Conservation (phyloP, 2,329 filamentous ascomycete genomes). For the Endothia cerciana region DNA sequence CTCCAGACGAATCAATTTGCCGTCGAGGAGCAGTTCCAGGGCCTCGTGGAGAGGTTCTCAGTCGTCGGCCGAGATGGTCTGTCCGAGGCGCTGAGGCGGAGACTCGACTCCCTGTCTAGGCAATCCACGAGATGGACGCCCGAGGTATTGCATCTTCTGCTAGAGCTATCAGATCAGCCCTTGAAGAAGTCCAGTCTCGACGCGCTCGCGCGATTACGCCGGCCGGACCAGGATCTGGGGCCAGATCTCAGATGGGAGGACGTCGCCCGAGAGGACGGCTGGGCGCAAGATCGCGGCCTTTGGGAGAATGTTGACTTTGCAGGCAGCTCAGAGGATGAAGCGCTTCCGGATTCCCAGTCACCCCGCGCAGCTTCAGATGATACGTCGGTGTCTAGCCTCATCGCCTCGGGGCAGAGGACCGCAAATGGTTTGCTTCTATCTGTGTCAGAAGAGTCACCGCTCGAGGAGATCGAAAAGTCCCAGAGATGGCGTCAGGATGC, state of each 20-base stretch:
- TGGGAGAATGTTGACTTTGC: conserved; percentile 74
- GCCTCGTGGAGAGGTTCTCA: conserved; percentile 84
- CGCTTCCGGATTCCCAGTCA: conserved; percentile 43
- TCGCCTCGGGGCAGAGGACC: conserved; percentile 33
- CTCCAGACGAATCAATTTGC: conserved; percentile 77
- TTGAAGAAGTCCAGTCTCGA: conserved; percentile 69
- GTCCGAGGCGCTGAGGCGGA: conserved; percentile 66
- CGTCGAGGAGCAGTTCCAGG: conserved; percentile 65
- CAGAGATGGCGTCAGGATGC: conserved; percentile 51
- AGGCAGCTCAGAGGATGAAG: conserved; percentile 67
- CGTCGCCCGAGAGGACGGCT: conserved; percentile 75
- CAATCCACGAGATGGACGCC: conserved; percentile 69
- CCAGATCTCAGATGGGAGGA: conserved; percentile 75
- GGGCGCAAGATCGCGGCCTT: conserved; percentile 66
- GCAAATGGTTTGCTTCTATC: conserved; percentile 39
- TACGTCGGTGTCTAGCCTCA: conserved; percentile 37
- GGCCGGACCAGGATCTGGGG: conserved; percentile 47
- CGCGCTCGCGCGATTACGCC: conserved; percentile 60
- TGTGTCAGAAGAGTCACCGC: conserved; percentile 37
- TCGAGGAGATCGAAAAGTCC: conserved; percentile 45
- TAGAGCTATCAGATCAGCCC: conserved; percentile 82
- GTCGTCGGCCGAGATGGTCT: conserved; percentile 79
- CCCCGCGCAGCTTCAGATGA: conserved; percentile 36
- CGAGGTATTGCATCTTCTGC: conserved; percentile 76
- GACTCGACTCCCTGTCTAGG: conserved; percentile 34